Percentiles rank a stretch among this genome's conserved stretches.
Evolutionary conservation across 257 asterid genomes (phyloP).

Genomic region (Anisodus acutangulus): DNA sequence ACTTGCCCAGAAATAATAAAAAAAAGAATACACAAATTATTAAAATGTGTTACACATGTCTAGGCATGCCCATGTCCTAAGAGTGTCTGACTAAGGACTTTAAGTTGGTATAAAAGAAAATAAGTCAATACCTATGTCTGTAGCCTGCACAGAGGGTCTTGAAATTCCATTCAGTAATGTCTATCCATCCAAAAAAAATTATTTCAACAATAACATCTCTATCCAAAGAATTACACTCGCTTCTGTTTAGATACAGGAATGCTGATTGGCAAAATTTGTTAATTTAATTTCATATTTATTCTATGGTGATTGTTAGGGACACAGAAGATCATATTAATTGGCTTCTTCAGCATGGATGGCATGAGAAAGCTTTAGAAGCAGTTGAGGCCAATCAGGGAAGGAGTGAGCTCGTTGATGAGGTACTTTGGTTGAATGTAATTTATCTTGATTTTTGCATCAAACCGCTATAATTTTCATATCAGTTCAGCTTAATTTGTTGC

Average conservation of each 20-base stretch:
- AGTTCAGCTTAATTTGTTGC: slow-evolving; percentile 17
- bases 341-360: slow-evolving; percentile 97
- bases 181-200: neutral
- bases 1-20: neutral
- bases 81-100: slow-evolving; percentile 21
- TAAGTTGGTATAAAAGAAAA: neutral
- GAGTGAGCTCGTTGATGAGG: slow-evolving; percentile 97
- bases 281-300: slow-evolving; percentile 31
- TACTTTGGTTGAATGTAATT: slow-evolving; percentile 38
- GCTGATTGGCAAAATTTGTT: neutral
- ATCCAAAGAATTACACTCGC: slow-evolving; percentile 13
- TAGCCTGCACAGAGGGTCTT: slow-evolving; percentile 8
- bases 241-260: slow-evolving; percentile 5
- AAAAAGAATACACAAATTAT: neutral
- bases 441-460: slow-evolving; percentile 4
- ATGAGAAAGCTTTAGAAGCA: slow-evolving; percentile 95
- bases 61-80: slow-evolving; percentile 9
- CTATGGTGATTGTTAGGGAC: slow-evolving; percentile 65
- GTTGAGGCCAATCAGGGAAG: slow-evolving; percentile 97
- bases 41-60: neutral
- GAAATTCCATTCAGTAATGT: neutral
- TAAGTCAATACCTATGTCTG: neutral
- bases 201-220: neutral
- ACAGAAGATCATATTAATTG: slow-evolving; percentile 97
- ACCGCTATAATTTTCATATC: neutral